These are phyloP conservation scores for Lachancea cidri DNA, from an alignment of 805 yeast species.

Conservation along the genomic window DNA sequence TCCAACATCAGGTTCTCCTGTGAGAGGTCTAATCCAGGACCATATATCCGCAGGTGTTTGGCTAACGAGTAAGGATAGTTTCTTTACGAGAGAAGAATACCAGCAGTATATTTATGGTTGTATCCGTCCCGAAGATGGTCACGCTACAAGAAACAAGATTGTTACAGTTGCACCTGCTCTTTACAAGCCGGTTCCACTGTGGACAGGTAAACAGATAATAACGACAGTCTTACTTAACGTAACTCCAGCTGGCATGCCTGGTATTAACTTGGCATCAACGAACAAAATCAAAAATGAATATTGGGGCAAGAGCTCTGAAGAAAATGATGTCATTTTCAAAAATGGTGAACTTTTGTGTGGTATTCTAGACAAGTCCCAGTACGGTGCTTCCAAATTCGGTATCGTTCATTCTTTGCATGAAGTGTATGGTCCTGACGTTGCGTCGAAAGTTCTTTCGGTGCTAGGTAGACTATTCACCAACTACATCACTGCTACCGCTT, in stretches of 20 bases:
- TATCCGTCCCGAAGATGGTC: conserved; percentile 96
- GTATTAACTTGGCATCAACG: conserved; percentile 74
- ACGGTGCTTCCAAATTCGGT: conserved; percentile 97
- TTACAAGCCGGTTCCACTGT: conserved; percentile 77
- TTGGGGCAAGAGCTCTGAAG: conserved; percentile 84
- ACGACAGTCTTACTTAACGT: conserved; percentile 87
- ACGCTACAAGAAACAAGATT: conserved; percentile 64
- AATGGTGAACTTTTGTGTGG: conserved; percentile 89
- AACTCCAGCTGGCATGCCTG: conserved; percentile 84
- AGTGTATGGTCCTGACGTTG: conserved; percentile 85
- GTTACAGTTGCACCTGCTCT: conserved; percentile 87
- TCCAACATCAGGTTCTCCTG: conserved; percentile 97
- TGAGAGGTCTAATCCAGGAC: conserved; percentile 98
- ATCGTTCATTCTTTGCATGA: conserved; percentile 94
- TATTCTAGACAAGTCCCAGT: conserved; percentile 94
- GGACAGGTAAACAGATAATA: conserved; percentile 98
- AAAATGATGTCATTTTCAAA: conserved; percentile 78
- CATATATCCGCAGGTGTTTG: conserved; percentile 99
- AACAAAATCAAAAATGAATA: conserved; percentile 92
- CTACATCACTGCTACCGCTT: conserved; percentile 85
- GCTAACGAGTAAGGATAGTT: conserved; percentile 89
- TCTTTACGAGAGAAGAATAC: conserved; percentile 85
- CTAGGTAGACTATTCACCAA: conserved; percentile 92
- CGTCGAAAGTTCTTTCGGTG: conserved; percentile 87
- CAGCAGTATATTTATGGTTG: conserved; percentile 93